Evolutionary conservation across 1,284 basidiomycete genomes (phyloP).

Genomic region (Boletus semigastroideus): DNA sequence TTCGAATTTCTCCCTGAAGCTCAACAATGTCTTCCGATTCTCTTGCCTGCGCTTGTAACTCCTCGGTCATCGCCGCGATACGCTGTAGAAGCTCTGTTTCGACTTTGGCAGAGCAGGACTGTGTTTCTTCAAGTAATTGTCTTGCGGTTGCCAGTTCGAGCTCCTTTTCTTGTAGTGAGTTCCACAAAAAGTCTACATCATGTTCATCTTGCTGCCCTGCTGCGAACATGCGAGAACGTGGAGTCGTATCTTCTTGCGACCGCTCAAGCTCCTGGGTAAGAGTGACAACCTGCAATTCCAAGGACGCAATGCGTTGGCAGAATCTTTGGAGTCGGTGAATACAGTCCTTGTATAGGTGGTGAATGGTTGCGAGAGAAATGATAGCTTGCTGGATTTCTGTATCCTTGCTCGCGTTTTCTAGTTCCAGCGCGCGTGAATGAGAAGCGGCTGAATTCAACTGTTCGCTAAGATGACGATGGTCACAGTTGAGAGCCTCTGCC

Average conservation of each 20-base stretch:
- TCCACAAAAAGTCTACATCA: conserved; percentile 15
- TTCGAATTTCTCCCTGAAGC: conserved; percentile 23
- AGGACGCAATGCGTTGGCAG: background rate
- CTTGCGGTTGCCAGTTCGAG: conserved; percentile 18
- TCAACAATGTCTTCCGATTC: conserved; percentile 13
- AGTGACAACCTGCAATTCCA: conserved; percentile 21
- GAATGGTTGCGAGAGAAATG: conserved; percentile 35
- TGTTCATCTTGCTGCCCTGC: background rate
- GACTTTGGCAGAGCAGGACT: conserved; percentile 8
- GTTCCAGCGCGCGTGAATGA: conserved; percentile 11
- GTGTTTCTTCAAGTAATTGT: conserved; percentile 21
- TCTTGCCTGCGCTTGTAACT: conserved; percentile 10
- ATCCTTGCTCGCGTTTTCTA: conserved; percentile 7
- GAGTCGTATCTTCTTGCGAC: conserved; percentile 24
- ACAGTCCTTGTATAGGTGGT: conserved; percentile 19
- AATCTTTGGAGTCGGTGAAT: conserved; percentile 13
- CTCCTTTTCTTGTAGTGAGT: conserved; percentile 22
- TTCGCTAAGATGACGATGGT: conserved; percentile 12
- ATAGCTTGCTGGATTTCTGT: conserved; percentile 27
- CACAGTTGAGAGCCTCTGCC: conserved; percentile 13
- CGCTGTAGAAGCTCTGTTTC: conserved; percentile 24
- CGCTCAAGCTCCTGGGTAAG: conserved; percentile 13
- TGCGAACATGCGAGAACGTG: conserved; percentile 11
- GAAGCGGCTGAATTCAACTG: conserved; percentile 7
- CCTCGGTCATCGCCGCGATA: conserved; percentile 20